Conservation (phyloP, 2,329 filamentous ascomycete species). For the Colletotrichum lindemuthianum region DNA sequence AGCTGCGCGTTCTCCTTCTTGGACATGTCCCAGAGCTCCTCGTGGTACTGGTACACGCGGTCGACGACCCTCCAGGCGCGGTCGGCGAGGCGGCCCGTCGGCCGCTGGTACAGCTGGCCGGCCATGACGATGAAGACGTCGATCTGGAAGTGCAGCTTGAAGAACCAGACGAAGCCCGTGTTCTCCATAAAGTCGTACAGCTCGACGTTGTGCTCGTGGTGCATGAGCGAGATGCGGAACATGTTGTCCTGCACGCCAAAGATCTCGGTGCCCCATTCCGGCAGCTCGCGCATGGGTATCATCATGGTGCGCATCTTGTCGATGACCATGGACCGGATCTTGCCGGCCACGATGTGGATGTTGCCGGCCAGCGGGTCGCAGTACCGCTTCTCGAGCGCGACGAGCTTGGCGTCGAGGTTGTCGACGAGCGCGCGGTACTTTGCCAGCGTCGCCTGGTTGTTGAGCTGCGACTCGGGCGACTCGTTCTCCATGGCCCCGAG, state of each 20-base stretch:
- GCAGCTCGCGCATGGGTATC: conserved; percentile 56
- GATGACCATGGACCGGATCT: conserved; percentile 58
- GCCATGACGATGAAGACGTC: conserved; percentile 66
- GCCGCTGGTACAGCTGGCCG: conserved; percentile 61
- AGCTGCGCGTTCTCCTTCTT: conserved; percentile 56
- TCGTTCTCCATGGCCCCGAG: conserved; percentile 49
- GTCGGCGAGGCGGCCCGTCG: conserved; percentile 60
- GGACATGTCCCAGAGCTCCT: conserved; percentile 60
- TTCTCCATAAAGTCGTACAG: conserved; percentile 55
- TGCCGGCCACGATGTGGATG: conserved; percentile 61
- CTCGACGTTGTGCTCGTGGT: conserved; percentile 57
- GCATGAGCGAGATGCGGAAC: conserved; percentile 63
- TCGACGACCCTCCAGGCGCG: conserved; percentile 62
- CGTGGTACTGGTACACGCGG: conserved; percentile 58
- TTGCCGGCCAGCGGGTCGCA: conserved; percentile 63
- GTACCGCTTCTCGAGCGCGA: conserved; percentile 58
- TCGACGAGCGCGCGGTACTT: conserved; percentile 55
- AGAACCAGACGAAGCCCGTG: conserved; percentile 65
- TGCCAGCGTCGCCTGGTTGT: conserved; percentile 52
- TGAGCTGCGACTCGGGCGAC: conserved; percentile 58
- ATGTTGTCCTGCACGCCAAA: conserved; percentile 61
- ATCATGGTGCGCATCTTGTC: conserved; percentile 61
- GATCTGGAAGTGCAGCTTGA: conserved; percentile 63
- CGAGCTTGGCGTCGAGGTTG: conserved; percentile 54
- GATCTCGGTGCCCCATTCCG: conserved; percentile 62